Evolutionary conservation across 164 flowering plant species (phyloP), one percentile per base, ranked within the genome.

Genomic region (Aristolochia contorta): DNA sequence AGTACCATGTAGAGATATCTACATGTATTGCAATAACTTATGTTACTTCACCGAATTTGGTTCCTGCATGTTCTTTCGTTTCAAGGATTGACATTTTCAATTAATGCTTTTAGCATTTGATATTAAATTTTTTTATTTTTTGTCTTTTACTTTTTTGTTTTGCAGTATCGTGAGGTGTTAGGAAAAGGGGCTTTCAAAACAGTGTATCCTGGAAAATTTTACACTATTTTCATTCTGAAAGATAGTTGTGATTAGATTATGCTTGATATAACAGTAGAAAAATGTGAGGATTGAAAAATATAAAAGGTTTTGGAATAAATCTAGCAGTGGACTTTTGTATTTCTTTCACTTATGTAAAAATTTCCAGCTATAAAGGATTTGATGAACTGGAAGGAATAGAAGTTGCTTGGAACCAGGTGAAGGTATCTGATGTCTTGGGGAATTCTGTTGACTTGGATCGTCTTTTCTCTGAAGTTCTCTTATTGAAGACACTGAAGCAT

Each of bases 371-470:
- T 65, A 82, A 79, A 72, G 97, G 88, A 47, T 94, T 94, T 80
- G 99, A 94, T 78, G 94, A 91, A 74, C 63, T 69, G 70, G 99
- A 91, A 77, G 99, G 99, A 30, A 84, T 94, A 21, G 99, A 91
- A 77, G 97, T 94, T 58, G 99, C 99, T 16, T 94, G 99, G 99
- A 91, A 94, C 79, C 97, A 94, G 76, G 80, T 91, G 55, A 94
- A 82, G 72, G 77, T 91, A 57, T 72, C 83, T 8, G 97, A 87
- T 69, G 77, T 89, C 21, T 71, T 94, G 72, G 74, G 84, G 14
- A 74, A 81, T 54, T 71, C 86, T 0, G 93, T 76, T 16, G 96
- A 91, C 64, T 64, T 89, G 72, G 99, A 94, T 59, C 91, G 90
- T 55, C 77, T 94, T 0, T 85, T 85, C 64, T 87, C 96, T 0